Percentiles rank a stretch among this genome's conserved stretches.
Evolutionary conservation across 805 yeast genomes (phyloP).

Genomic region (Candida ipomoeae): DNA sequence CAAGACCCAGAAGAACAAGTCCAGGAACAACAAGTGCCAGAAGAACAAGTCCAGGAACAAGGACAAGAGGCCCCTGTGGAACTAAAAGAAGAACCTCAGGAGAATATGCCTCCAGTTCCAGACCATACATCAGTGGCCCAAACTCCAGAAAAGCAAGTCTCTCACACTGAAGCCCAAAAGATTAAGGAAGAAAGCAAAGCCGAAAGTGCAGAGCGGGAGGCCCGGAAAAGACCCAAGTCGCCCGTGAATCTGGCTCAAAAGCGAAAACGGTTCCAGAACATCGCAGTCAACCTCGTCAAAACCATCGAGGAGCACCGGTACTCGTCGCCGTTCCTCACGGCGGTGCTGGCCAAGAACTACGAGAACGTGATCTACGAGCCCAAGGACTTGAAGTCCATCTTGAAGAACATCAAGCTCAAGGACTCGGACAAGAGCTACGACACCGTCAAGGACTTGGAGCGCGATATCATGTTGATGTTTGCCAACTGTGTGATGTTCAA

Average conservation of each 20-base stretch:
- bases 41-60: background rate
- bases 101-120: background rate
- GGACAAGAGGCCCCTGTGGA: background rate
- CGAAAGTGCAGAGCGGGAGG: background rate
- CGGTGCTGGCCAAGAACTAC: slow-evolving; percentile 73
- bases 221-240: background rate
- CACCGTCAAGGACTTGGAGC: slow-evolving; percentile 56
- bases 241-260: slow-evolving; percentile 8
- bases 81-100: background rate
- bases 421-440: slow-evolving; percentile 40
- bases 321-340: slow-evolving; percentile 69
- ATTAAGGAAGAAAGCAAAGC: background rate
- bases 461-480: slow-evolving; percentile 71
- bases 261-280: slow-evolving; percentile 52
- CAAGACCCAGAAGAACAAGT: background rate
- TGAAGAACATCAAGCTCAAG: slow-evolving; percentile 48
- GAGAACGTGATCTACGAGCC: slow-evolving; percentile 59
- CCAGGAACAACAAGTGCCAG: background rate
- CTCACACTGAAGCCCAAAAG: background rate
- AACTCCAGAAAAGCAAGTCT: too few relatives aligned
- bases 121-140: background rate
- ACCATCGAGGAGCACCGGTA: slow-evolving; percentile 67
- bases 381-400: slow-evolving; percentile 62
- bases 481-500: slow-evolving; percentile 85
- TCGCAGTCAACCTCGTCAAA: slow-evolving; percentile 58